Conservation (phyloP, 345 rosid species). For the Lumnitzera littorea region DNA sequence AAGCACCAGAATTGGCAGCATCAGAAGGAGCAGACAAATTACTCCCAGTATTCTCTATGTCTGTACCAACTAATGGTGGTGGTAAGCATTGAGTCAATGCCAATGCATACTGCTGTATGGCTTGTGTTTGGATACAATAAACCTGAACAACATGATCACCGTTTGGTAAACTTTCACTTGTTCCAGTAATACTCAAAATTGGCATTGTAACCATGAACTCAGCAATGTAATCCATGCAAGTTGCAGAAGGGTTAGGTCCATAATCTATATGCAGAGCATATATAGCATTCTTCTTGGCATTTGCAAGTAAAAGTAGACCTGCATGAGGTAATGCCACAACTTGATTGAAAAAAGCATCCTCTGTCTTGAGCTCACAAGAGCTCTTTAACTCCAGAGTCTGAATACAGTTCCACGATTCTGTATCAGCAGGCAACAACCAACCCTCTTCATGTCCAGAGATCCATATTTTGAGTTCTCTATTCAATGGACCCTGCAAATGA, state of each 20-base stretch:
- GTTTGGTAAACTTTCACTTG: conserved; percentile 51
- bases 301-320: conserved; percentile 55
- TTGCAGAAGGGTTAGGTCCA: conserved; percentile 55
- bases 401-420: conserved; percentile 51
- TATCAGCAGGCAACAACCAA: conserved; percentile 58
- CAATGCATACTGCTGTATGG: conserved; percentile 74
- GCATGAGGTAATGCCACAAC: conserved; percentile 51
- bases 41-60: conserved; percentile 45
- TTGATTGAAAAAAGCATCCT: conserved; percentile 66
- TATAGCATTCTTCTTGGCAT: conserved; percentile 70
- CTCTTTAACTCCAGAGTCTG: conserved; percentile 58
- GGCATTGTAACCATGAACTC: conserved; percentile 80
- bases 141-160: conserved; percentile 58
- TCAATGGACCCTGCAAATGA: conserved; percentile 48
- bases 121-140: conserved; percentile 69
- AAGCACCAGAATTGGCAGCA: conserved; percentile 18
- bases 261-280: conserved; percentile 62
- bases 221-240: conserved; percentile 60
- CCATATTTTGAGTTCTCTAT: conserved; percentile 61
- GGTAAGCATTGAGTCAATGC: conserved; percentile 63
- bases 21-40: conserved; percentile 26
- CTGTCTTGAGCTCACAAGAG: conserved; percentile 38
- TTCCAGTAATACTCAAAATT: conserved; percentile 66
- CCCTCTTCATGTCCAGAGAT: conserved; percentile 54
- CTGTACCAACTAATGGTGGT: conserved; percentile 39